Evolutionary conservation across 345 rosid genomes (phyloP), one percentile per base, ranked within the genome.

Genomic region (Lumnitzera racemosa): DNA sequence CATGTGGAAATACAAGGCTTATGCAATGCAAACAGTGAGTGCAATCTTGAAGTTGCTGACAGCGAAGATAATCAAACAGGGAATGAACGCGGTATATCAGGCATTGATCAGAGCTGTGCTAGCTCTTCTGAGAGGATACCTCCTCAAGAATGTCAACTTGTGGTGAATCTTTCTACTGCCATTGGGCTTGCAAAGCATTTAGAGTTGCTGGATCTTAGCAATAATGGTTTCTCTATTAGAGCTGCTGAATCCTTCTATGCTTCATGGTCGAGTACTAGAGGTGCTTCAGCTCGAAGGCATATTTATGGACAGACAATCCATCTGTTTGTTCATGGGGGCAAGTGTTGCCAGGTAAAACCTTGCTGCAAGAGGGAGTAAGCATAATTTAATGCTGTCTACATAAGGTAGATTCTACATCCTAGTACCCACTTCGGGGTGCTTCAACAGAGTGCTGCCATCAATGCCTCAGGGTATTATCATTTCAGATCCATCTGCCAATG

Each of bases 21-120:
- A 56, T 80, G 84, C 66, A 72, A 54, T 47, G 43, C 64, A 61
- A 71, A 72, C 73, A 70, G 70, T 11, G 74, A 79, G 15, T 73
- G 68, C 66, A 58, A 69, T 63, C 67, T 90, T 9, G 88, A 84
- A 82, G 95, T 94, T 61, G 89, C 96, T 24, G 99, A 88, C 63
- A 94, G 97, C 55, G 92, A 90, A 79, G 99, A 94, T 63, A 77
- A 77, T 13, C 59, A 70, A 49, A 51, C 16, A 11, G 63, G 47
- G 57, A 65, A 13, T 52, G 83, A 72, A 64, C 73, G 71, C 36
- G 69, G 47, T 58, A 79, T 66, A 27, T 76, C 76, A 3, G 81
- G 73, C 46, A 43, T 76, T 5, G 62, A 81, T 24, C 75, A 74
- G 49, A 72, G 81, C 56, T 78, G 80, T 64, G 57, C 80, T 46